Percentiles rank a stretch among this genome's conserved stretches.
Evolutionary conservation across 1,284 basidiomycete species (phyloP).

Genomic region (Ceratobasidium sp.): DNA sequence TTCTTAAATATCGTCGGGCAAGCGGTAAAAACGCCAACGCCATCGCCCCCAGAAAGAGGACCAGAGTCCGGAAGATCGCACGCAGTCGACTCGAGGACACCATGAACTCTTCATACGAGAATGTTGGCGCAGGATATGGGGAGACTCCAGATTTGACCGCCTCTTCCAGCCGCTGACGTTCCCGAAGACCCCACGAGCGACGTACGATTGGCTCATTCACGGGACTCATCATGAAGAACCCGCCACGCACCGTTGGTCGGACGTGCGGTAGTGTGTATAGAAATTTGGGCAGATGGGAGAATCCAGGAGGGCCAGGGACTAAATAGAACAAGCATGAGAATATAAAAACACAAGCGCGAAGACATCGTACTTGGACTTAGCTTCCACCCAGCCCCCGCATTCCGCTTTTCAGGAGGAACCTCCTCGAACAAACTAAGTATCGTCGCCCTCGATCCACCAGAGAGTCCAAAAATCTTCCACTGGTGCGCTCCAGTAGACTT

Average conservation of each 20-base stretch:
- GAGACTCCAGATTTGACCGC: conserved; percentile 46
- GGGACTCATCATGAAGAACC: conserved; percentile 69
- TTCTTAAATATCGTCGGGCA: conserved; percentile 62
- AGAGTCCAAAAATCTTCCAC: conserved; percentile 62
- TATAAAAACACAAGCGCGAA: conserved; percentile 20
- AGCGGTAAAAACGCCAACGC: conserved; percentile 48
- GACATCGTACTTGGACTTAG: conserved; percentile 67
- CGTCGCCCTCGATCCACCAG: conserved; percentile 76
- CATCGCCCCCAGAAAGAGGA: conserved; percentile 55
- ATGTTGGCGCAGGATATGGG: conserved; percentile 68
- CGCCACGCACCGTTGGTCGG: conserved; percentile 63
- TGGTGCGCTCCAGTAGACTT: conserved; percentile 63
- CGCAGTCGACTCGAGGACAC: conserved; percentile 59
- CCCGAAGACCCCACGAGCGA: conserved; percentile 78
- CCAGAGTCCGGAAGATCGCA: conserved; percentile 60
- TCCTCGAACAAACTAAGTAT: conserved; percentile 62
- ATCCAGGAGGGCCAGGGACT: conserved; percentile 54
- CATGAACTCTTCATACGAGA: conserved; percentile 80
- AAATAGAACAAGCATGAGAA: neutral
- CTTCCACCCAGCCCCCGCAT: conserved; percentile 59
- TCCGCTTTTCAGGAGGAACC: conserved; percentile 58
- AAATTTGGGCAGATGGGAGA: conserved; percentile 56
- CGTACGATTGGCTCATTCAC: conserved; percentile 77
- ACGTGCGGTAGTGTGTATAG: conserved; percentile 63
- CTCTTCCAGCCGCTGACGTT: conserved; percentile 48